Evolutionary conservation across 495 filamentous ascomycete genomes (phyloP).

Genomic region (Massariosphaeria phaeospora): DNA sequence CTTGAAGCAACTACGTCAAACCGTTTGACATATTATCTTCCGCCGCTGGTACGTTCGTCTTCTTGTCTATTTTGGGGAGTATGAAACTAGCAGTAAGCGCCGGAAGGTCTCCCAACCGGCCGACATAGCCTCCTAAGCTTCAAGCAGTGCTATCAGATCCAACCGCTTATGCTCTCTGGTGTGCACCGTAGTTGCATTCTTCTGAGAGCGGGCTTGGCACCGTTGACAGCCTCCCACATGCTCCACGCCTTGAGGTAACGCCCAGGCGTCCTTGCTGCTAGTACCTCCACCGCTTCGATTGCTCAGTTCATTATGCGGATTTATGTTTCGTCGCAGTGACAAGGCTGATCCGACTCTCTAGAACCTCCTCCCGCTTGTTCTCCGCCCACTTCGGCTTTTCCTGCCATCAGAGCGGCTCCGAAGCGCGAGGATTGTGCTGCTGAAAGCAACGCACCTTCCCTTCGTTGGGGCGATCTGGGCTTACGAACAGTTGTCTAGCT

Average conservation of each 20-base stretch:
- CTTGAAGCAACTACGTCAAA: constrained; percentile 43
- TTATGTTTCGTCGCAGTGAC: not conserved
- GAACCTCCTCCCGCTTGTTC: constrained; percentile 81
- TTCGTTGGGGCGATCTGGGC: constrained; percentile 59
- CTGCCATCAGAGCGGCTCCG: constrained; percentile 68
- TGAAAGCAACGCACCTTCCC: constrained; percentile 65
- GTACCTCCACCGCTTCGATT: not conserved
- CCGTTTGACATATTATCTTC: constrained; percentile 41
- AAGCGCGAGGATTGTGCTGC: constrained; percentile 66
- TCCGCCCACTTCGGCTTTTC: constrained; percentile 77
- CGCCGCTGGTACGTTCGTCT: constrained; percentile 39
- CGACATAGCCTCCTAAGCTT: constrained; percentile 24
- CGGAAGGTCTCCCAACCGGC: constrained; percentile 6
- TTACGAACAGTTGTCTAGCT: constrained; percentile 48
- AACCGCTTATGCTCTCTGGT: not conserved
- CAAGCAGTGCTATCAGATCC: not conserved
- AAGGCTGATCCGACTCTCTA: constrained; percentile 40
- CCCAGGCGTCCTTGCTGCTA: not conserved
- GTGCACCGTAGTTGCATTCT: not conserved
- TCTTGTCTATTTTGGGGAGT: constrained; percentile 17
- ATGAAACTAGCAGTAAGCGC: constrained; percentile 30
- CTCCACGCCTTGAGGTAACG: not conserved
- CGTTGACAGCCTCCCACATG: not conserved
- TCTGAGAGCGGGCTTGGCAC: not conserved
- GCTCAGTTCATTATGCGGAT: not conserved